phyloP scores from a whole-genome alignment of 257 asterid species.

The Primulina eburnea region DNA sequence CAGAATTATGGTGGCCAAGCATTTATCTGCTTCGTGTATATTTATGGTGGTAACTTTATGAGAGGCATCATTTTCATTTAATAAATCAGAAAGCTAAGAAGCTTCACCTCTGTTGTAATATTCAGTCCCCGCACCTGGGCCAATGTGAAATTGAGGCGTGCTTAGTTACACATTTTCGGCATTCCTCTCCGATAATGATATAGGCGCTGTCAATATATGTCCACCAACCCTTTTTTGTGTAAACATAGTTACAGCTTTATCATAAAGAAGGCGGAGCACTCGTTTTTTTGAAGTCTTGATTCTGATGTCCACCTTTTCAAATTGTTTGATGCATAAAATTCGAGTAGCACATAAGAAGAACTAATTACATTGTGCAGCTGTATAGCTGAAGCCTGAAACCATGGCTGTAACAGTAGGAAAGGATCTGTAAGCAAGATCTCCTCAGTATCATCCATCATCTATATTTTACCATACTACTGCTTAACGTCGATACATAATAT shows the following conservation, averaged over 20 bases:
- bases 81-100: constrained; percentile 47
- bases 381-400: constrained; percentile 55
- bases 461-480: constrained; percentile 36
- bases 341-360: constrained; percentile 62
- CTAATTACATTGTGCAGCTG: constrained; percentile 53
- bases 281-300: constrained; percentile 8
- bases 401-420: constrained; percentile 48
- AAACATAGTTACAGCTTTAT: background rate
- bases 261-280: background rate
- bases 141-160: constrained; percentile 71
- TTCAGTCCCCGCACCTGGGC: constrained; percentile 61
- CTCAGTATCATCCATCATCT: constrained; percentile 58
- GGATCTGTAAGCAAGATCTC: constrained; percentile 53
- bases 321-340: constrained; percentile 59
- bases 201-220: constrained; percentile 81
- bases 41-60: constrained; percentile 27
- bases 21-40: constrained; percentile 19
- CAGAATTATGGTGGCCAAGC: no score
- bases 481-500: constrained; percentile 57
- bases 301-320: constrained; percentile 7
- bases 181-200: constrained; percentile 55
- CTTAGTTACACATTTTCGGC: constrained; percentile 52
- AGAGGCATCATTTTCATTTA: constrained; percentile 32
- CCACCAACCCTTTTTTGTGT: constrained; percentile 27
- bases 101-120: constrained; percentile 46